These are phyloP conservation scores for Scedosporium aurantiacum DNA, from an alignment of 2,329 filamentous ascomycete species.

Conservation along the genomic window DNA sequence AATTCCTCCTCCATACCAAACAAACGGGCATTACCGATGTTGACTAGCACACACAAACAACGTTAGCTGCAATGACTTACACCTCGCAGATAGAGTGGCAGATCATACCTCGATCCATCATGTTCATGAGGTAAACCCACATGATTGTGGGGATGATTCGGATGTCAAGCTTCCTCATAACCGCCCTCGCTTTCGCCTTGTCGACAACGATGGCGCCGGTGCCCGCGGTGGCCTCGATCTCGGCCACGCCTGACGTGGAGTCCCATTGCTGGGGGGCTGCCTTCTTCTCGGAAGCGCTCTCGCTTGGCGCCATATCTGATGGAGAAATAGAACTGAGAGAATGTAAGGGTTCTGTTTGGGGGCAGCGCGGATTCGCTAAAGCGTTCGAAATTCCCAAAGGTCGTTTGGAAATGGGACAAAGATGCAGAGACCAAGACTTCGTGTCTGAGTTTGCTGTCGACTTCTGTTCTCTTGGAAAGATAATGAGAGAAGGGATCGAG, in stretches of 20 bases:
- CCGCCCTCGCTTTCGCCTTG: background rate
- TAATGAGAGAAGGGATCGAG: too few species aligned
- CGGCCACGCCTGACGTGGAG: background rate
- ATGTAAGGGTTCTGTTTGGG: too few species aligned
- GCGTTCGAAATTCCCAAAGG: too few species aligned
- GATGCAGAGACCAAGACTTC: too few species aligned
- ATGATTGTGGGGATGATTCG: conserved; percentile 21
- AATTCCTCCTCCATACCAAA: conserved; percentile 51
- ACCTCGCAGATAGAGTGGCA: background rate
- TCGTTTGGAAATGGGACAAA: too few species aligned
- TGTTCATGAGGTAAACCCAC: conserved; percentile 24
- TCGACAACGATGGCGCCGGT: background rate
- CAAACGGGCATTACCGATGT: conserved; percentile 57
- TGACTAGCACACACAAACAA: conserved; percentile 36
- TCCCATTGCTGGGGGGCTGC: background rate
- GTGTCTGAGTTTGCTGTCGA: too few species aligned
- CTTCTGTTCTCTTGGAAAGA: too few species aligned
- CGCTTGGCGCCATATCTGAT: too few species aligned
- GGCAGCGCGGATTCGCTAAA: too few species aligned
- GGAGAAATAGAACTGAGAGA: too few species aligned
- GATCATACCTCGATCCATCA: conserved; percentile 21
- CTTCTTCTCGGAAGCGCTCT: conserved; percentile 1
- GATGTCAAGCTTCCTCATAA: conserved; percentile 18
- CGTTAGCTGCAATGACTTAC: too few species aligned
- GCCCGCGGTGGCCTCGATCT: background rate